These are phyloP conservation scores for Sporothrix sp. DNA, from an alignment of 2,329 filamentous ascomycete species.

Conservation along the genomic window DNA sequence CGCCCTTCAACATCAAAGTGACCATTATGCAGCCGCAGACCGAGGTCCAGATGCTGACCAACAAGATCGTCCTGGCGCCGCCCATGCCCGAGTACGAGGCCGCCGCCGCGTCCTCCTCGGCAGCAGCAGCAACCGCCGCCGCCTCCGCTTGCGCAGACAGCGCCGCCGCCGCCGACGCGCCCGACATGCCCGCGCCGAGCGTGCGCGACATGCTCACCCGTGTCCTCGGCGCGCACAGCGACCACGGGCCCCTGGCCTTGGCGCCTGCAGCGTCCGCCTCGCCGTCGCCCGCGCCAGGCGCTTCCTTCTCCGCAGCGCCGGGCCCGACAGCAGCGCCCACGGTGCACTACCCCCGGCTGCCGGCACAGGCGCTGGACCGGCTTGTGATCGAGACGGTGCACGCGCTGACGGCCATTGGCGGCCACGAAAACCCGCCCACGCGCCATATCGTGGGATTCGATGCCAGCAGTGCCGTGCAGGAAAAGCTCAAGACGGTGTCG, in stretches of 20 bases:
- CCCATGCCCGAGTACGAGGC: slow-evolving; percentile 46
- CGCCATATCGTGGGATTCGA: slow-evolving; percentile 90
- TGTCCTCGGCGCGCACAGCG: slow-evolving; percentile 66
- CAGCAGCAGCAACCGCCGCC: slow-evolving; percentile 43
- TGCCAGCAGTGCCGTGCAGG: slow-evolving; percentile 77
- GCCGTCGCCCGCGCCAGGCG: background rate
- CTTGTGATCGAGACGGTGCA: slow-evolving; percentile 84
- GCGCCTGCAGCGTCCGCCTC: background rate
- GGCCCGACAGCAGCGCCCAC: slow-evolving; percentile 56
- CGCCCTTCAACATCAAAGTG: slow-evolving; percentile 93
- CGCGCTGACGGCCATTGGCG: slow-evolving; percentile 82
- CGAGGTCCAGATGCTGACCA: slow-evolving; percentile 80
- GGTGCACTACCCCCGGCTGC: slow-evolving; percentile 65
- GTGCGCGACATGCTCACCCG: slow-evolving; percentile 74
- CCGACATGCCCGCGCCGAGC: slow-evolving; percentile 48
- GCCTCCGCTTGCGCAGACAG: too few species aligned
- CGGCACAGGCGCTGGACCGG: slow-evolving; percentile 55
- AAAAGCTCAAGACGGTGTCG: slow-evolving; percentile 92
- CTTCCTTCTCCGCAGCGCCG: slow-evolving; percentile 24
- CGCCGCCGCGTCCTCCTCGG: slow-evolving; percentile 44
- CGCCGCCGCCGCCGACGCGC: background rate
- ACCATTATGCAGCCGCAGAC: slow-evolving; percentile 94
- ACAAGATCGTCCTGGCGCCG: slow-evolving; percentile 76
- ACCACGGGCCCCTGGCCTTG: slow-evolving; percentile 36
- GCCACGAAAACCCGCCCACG: slow-evolving; percentile 90